phyloP scores from a whole-genome alignment of 306 rosid species.

The Cucumis melo region DNA sequence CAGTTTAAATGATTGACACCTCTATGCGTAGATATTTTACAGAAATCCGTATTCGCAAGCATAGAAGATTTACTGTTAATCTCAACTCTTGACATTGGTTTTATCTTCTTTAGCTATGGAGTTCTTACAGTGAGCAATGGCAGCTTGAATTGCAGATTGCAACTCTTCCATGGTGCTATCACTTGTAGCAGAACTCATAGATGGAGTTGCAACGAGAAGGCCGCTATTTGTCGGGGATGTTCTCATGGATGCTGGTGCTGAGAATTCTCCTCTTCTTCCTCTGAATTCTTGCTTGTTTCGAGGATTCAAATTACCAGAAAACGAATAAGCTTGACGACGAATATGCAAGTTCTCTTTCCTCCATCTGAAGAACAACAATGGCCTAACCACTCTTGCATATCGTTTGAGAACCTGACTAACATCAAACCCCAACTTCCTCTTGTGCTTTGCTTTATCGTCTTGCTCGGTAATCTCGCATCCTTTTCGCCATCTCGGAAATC shows the following conservation, averaged over 20 bases:
- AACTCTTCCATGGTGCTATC: conserved; percentile 97
- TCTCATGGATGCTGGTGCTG: conserved; percentile 96
- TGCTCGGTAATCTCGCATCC: conserved; percentile 25
- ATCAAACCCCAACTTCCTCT: conserved; percentile 34
- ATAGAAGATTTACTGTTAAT: not conserved
- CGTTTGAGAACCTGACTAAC: conserved; percentile 35
- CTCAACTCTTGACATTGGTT: conserved; percentile 17
- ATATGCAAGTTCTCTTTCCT: conserved; percentile 29
- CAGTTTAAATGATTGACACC: conserved; percentile 1
- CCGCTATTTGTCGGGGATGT: conserved; percentile 91
- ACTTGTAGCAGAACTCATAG: conserved; percentile 23
- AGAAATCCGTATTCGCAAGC: not conserved
- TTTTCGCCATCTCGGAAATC: conserved; percentile 36
- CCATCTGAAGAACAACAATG: conserved; percentile 29
- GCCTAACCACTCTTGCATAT: conserved; percentile 37
- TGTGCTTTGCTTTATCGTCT: conserved; percentile 24
- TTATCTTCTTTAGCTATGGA: conserved; percentile 62
- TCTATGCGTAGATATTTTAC: not conserved
- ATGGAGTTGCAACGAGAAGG: conserved; percentile 19
- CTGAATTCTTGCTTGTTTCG: conserved; percentile 32
- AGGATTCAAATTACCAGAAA: conserved; percentile 51
- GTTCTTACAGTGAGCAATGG: conserved; percentile 96
- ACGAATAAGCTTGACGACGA: conserved; percentile 40
- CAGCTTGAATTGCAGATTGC: conserved; percentile 97
- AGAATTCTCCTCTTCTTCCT: conserved; percentile 55